Evolutionary conservation across 2,329 filamentous ascomycete species (phyloP), one percentile per base, ranked within the genome.

Genomic region (Triangularia setosa): DNA sequence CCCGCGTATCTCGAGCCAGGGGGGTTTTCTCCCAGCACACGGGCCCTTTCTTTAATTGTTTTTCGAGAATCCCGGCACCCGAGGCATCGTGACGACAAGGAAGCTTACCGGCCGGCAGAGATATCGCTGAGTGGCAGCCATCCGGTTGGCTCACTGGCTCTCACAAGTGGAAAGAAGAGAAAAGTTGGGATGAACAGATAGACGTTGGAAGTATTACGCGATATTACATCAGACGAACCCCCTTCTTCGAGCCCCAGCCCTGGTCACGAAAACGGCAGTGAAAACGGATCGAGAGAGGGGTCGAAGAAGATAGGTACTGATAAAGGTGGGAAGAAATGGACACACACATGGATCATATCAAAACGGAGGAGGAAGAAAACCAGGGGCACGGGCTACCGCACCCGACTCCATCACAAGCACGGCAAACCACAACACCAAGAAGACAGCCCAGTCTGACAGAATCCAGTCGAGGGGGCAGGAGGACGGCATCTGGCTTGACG

Each of bases 371-470:
- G n/a, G 35, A 40, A 16, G 35, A 40, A 18, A 48, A 18, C 56
- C 25, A 59, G n/a, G 52, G 61, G 8, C 55, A 18, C 56, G 5
- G 61, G 33, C 33, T 40, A 40, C 35, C 30, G 24, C 57, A 35
- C 35, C 57, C 57, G 57, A 24, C 57, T 18, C 57, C 57, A 35
- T 58, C 28, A n/a, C 56, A 48, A n/a, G 6, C n/a, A 48, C 40
- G 40, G 11, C 40, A 48, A 18, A 7, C 40, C 6, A 3, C 40
- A 9, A n/a, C 40, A 48, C 40, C 40, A 21, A 21, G 5, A 48
- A 48, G 40, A 23, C 40, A 48, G 2, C 40, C 40, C 6, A 48
- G 40, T 9, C 21, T 48, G 40, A 48, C 40, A 3, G 40, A 48
- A 7, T 35, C 56, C 30, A 23, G 23, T 16, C 40, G 25, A 40